A percentile compares a stretch with the other conserved stretches of the same genome.
phyloP scores from a whole-genome alignment of 2,329 filamentous ascomycete species.

The Fusarium keratoplasticum region DNA sequence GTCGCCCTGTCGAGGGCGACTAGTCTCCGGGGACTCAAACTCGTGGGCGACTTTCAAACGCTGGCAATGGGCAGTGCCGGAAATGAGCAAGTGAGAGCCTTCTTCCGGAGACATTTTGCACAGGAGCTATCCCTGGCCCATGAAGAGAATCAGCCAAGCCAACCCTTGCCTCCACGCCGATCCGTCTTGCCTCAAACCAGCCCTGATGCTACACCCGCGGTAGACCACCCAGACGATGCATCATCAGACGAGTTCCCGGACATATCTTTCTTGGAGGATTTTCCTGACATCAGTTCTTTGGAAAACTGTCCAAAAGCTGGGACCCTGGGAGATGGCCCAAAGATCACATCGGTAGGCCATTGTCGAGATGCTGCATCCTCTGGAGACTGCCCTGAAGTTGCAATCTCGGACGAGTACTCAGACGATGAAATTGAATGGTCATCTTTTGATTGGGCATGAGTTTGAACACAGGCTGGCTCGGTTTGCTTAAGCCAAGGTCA shows the following conservation, averaged over 20 bases:
- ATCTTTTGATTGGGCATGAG: background rate
- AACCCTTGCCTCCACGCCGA: background rate
- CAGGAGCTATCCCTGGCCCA: background rate
- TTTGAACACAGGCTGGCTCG: background rate
- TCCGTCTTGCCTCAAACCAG: background rate
- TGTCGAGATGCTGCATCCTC: background rate
- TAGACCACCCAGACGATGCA: background rate
- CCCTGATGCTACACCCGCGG: background rate
- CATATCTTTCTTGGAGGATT: background rate
- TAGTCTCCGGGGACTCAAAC: constrained; percentile 25
- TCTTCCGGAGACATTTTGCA: background rate
- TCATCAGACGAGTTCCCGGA: background rate
- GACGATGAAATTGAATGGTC: background rate
- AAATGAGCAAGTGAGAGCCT: background rate
- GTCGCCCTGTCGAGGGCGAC: constrained; percentile 53
- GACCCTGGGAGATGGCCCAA: background rate
- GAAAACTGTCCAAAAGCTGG: background rate
- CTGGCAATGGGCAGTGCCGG: background rate
- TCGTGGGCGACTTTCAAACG: constrained; percentile 1
- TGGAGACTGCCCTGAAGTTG: background rate
- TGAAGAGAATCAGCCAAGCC: background rate
- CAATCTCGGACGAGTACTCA: background rate
- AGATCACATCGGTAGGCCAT: background rate
- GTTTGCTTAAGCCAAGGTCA: background rate
- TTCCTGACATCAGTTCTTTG: background rate